phyloP scores from a whole-genome alignment of 148 eudicot genomes.

The Chenopodium berlandieri region DNA sequence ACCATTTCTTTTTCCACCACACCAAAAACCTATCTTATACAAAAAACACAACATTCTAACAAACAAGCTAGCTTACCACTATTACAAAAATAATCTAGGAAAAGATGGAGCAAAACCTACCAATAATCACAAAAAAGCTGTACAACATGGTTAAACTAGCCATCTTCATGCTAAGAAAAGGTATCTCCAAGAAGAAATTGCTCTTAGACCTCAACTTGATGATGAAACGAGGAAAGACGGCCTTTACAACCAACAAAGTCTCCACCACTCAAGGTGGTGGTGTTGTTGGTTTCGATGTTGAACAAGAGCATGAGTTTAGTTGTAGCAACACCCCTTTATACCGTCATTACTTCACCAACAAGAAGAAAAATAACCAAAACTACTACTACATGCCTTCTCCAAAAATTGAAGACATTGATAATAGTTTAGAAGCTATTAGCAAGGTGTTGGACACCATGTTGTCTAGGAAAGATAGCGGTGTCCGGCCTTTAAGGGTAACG shows the following conservation, averaged over 20 bases:
- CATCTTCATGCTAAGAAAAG: conserved; percentile 57
- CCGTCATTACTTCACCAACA: conserved; percentile 21
- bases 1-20: not conserved
- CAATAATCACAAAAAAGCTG: conserved; percentile 42
- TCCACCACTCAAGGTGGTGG: conserved; percentile 17
- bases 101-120: conserved; percentile 53
- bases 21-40: not conserved
- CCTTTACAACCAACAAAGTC: conserved; percentile 26
- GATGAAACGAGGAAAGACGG: conserved; percentile 51
- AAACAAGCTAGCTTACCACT: not conserved
- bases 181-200: conserved; percentile 52
- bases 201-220: conserved; percentile 45
- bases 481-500: conserved; percentile 54
- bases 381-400: not conserved
- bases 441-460: conserved; percentile 40
- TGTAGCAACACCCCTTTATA: conserved; percentile 60
- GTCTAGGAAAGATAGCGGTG: conserved; percentile 22
- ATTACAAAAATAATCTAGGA: conserved; percentile 1
- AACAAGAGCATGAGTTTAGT: not conserved
- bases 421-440: conserved; percentile 6
- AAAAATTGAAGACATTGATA: not conserved
- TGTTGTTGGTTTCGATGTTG: not conserved
- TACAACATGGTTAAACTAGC: conserved; percentile 43
- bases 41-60: not conserved
- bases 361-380: conserved; percentile 9